Evolutionary conservation across 1,284 basidiomycete species (phyloP), one percentile per base, ranked within the genome.

Genomic region (Ceratobasidium sp.): DNA sequence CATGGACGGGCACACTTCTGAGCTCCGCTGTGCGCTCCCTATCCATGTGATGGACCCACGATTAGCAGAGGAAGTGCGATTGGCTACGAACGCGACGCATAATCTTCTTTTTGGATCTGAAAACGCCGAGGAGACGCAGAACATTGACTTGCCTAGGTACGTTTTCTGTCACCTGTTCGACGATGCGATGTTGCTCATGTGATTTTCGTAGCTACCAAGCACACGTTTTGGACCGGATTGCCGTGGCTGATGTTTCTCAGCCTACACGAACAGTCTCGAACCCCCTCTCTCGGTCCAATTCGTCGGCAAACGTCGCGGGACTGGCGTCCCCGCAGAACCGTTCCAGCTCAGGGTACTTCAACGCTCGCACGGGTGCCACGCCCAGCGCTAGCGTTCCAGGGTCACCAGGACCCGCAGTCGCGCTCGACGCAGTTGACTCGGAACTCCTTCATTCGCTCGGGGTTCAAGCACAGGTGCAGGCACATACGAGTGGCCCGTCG

Each of bases 1-100:
- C 80, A 86, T 86, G n/a, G 95, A 96, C 81, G 94, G 94, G 0
- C 95, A 96, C 81, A 91, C 91, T 0, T 96, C 94, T 1, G 95
- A 97, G 83, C 86, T 98, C 24, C 90, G 96, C 8, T 98, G 96
- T 81, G 96, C 95, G 0, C 86, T 98, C 0, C 96, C 96, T 0
- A 84, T 98, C 47, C 89, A 93, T 79, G 87, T 98, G 51, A 90
- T 98, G 29, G 91, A 96, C 77, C 80, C 87, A 75, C 85, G 88
- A 9, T 84, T 96, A 0, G 86, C 93, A 9, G 87, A 91, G 19
- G 95, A 97, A 81, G 92, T 94, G 0, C 86, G 90, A 53, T 83
- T 87, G 0, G 87, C 90, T 31, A 92, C 94, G 5, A 86, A 90
- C 29, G 87, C 87, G 11, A 94, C 94, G 0, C 89, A 95, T 29